A percentile compares a stretch with the other conserved stretches of the same genome.
Evolutionary conservation across 768 basidiomycete genomes (phyloP).

Genomic region (Russula foetens): DNA sequence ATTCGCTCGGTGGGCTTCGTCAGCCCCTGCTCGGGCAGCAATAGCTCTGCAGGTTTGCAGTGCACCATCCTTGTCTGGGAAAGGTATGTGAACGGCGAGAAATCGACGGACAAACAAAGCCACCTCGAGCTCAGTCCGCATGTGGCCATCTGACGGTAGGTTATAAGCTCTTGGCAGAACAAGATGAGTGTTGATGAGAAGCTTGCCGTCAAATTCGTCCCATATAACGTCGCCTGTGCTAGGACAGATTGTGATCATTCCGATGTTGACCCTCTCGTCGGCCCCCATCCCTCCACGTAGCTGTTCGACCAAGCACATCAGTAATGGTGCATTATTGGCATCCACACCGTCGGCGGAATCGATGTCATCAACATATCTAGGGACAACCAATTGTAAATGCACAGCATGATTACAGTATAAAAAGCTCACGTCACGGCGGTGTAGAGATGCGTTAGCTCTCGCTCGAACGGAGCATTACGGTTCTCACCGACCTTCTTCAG

Average conservation of each 20-base stretch:
- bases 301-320: slow-evolving; percentile 68
- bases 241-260: slow-evolving; percentile 73
- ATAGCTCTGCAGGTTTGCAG: slow-evolving; percentile 71
- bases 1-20: slow-evolving; percentile 70
- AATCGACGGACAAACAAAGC: not conserved
- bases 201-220: slow-evolving; percentile 79
- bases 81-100: not conserved
- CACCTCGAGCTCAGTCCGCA: slow-evolving; percentile 88
- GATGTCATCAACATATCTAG: slow-evolving; percentile 78
- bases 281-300: slow-evolving; percentile 33
- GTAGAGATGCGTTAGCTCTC: slow-evolving; percentile 69
- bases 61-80: slow-evolving; percentile 80
- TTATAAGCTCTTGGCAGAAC: slow-evolving; percentile 1
- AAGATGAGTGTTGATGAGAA: not conserved
- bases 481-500: slow-evolving; percentile 79
- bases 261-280: slow-evolving; percentile 45
- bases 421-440: slow-evolving; percentile 76
- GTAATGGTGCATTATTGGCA: slow-evolving; percentile 49
- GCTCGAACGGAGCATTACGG: slow-evolving; percentile 61
- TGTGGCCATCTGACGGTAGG: slow-evolving; percentile 50
- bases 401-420: not conserved
- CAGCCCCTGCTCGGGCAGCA: slow-evolving; percentile 52
- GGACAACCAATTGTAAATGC: not conserved
- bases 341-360: slow-evolving; percentile 58
- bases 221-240: slow-evolving; percentile 90